Evolutionary conservation across 2,329 filamentous ascomycete genomes (phyloP).

Genomic region (Colletotrichum noveboracense): DNA sequence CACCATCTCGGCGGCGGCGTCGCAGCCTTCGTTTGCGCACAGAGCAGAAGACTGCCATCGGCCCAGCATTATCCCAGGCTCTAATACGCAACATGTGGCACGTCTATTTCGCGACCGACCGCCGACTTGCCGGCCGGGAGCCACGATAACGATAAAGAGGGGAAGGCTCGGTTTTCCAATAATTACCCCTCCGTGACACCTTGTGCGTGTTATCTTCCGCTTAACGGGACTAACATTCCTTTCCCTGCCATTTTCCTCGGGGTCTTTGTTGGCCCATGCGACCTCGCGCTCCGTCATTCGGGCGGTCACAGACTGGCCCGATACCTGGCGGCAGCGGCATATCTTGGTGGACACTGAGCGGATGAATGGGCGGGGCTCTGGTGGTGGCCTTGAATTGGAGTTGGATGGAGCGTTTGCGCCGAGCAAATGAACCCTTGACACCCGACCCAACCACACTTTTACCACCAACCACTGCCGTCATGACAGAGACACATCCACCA

Average conservation of each 20-base stretch:
- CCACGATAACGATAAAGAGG: background rate
- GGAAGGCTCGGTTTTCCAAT: background rate
- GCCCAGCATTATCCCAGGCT: background rate
- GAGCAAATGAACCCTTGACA: background rate
- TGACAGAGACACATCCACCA: background rate
- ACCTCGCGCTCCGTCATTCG: background rate
- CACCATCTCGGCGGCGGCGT: background rate
- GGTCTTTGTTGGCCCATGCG: background rate
- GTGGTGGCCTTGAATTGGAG: background rate
- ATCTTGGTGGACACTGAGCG: background rate
- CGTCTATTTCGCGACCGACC: background rate
- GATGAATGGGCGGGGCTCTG: background rate
- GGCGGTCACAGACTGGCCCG: background rate
- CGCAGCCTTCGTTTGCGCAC: background rate
- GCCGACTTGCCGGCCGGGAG: constrained; percentile 3
- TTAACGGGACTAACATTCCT: background rate
- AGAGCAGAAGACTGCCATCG: background rate
- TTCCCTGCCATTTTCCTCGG: background rate
- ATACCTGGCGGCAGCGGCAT: background rate
- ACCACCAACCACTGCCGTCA: constrained; percentile 6
- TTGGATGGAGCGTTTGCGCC: background rate
- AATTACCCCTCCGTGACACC: background rate
- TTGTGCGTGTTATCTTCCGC: background rate
- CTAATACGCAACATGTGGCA: background rate
- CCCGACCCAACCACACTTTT: background rate